These are phyloP conservation scores for Thymus quinquecostatus DNA, from an alignment of 257 asterid species.

Conservation along the genomic window DNA sequence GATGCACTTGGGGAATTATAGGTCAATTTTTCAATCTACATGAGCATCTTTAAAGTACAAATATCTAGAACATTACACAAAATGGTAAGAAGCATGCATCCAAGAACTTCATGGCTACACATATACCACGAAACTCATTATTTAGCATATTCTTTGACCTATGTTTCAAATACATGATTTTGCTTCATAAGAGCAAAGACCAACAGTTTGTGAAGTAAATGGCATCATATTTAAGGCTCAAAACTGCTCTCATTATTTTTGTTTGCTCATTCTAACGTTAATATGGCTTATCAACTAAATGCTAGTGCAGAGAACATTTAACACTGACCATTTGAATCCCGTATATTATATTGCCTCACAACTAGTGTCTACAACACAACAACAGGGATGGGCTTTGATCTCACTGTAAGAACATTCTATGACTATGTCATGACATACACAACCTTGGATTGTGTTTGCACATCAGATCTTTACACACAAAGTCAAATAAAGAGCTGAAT, in stretches of 20 bases:
- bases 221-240: neutral
- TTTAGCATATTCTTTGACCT: conserved; percentile 11
- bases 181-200: neutral
- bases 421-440: conserved; percentile 17
- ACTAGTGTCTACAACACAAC: conserved; percentile 1
- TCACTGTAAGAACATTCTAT: conserved; percentile 20
- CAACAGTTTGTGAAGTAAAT: neutral
- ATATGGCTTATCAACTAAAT: too few species aligned
- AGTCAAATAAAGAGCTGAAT: conserved; percentile 21
- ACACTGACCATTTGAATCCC: neutral
- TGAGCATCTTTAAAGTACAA: conserved; percentile 21
- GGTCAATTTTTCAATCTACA: neutral
- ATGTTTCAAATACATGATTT: conserved; percentile 21
- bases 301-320: too few species aligned
- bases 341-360: neutral
- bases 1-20: conserved; percentile 15
- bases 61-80: conserved; percentile 8
- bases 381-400: conserved; percentile 11
- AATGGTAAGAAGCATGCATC: neutral
- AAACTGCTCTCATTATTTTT: neutral
- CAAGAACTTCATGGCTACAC: conserved; percentile 1
- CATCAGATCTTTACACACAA: neutral
- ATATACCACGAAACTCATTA: conserved; percentile 16
- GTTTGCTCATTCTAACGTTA: neutral
- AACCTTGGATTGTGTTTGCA: conserved; percentile 19